phyloP scores from a whole-genome alignment of 2,329 filamentous ascomycete species.

The Diaporthe velutina region DNA sequence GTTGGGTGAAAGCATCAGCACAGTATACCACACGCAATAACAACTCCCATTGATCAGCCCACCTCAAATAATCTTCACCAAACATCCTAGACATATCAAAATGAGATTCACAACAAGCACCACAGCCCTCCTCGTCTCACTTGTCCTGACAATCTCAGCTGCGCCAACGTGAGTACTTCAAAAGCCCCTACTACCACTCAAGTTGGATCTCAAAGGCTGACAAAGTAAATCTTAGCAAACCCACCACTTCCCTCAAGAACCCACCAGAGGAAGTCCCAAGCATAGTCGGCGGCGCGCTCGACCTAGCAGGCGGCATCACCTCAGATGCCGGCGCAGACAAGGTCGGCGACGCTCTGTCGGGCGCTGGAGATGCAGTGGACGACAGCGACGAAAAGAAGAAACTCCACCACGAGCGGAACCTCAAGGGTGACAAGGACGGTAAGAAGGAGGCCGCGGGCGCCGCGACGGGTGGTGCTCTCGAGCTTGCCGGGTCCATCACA shows the following conservation, averaged over 20 bases:
- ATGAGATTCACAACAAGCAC: conserved; percentile 18
- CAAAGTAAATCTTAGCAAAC: not conserved
- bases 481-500: conserved; percentile 8
- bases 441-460: not conserved
- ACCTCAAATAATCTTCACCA: not conserved
- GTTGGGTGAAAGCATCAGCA: rapidly evolving
- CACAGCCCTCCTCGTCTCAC: conserved; percentile 5
- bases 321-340: not conserved
- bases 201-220: not conserved
- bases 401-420: not conserved
- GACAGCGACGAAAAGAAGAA: not conserved
- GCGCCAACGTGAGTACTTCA: not conserved
- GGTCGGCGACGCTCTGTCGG: conserved; percentile 5
- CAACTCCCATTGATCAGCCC: no score
- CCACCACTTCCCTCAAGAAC: not conserved
- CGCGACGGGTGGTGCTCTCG: not conserved
- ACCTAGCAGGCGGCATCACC: conserved; percentile 9
- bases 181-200: not conserved
- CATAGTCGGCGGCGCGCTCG: conserved; percentile 8
- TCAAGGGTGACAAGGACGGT: not conserved
- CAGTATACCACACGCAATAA: not conserved
- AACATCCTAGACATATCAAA: not conserved
- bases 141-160: not conserved
- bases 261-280: not conserved
- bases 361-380: not conserved